These are phyloP conservation scores for Lentinula sp. DNA, from an alignment of 768 basidiomycete species.

Conservation along the genomic window DNA sequence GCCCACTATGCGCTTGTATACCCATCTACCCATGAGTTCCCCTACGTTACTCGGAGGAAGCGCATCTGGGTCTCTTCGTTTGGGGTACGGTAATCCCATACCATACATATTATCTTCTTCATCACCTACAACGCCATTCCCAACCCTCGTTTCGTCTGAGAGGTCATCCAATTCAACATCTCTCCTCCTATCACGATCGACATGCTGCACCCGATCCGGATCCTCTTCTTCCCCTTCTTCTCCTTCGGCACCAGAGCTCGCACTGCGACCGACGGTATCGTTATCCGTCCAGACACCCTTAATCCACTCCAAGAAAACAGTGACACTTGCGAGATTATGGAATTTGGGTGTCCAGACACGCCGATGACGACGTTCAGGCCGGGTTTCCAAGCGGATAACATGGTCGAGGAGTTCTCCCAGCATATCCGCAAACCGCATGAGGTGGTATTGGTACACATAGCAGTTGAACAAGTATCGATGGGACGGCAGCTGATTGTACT, in stretches of 20 bases:
- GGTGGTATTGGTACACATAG: conserved; percentile 64
- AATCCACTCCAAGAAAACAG: background rate
- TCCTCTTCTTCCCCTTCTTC: conserved; percentile 62
- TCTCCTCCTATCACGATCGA: background rate
- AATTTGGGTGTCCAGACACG: background rate
- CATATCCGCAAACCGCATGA: conserved; percentile 32
- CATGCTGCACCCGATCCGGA: conserved; percentile 39
- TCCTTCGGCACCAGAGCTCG: conserved; percentile 24
- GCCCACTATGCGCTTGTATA: conserved; percentile 33
- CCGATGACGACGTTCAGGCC: conserved; percentile 1
- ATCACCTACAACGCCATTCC: conserved; percentile 33
- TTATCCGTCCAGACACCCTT: background rate
- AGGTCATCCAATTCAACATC: background rate
- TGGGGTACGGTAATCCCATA: conserved; percentile 35
- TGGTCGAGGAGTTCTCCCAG: conserved; percentile 15
- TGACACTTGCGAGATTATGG: background rate
- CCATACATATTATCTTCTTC: conserved; percentile 11
- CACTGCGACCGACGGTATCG: background rate
- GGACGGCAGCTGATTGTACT: conserved; percentile 38
- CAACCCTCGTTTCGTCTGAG: background rate
- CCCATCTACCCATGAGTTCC: conserved; percentile 41
- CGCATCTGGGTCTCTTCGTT: conserved; percentile 66
- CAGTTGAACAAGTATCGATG: conserved; percentile 72
- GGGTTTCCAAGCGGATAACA: conserved; percentile 13
- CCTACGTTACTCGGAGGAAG: conserved; percentile 59